Percentiles rank a stretch among this genome's conserved stretches.
Conservation (phyloP, 2,329 filamentous ascomycete genomes). For the Diaporthe velutina region DNA sequence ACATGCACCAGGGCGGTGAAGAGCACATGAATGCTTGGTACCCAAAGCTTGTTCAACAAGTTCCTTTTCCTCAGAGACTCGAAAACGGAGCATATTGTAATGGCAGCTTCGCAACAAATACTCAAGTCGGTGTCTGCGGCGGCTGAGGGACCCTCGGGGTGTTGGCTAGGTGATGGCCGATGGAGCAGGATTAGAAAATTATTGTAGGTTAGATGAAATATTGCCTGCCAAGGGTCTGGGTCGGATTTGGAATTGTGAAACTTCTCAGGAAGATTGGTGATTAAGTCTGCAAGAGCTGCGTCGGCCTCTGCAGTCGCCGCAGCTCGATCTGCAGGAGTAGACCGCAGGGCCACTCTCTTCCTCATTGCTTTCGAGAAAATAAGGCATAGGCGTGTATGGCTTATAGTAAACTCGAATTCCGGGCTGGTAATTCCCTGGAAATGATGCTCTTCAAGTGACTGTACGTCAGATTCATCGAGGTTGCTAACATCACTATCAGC, state of each 20-base stretch:
- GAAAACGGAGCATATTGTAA: not conserved
- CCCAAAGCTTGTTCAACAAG: not conserved
- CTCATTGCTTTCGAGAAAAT: constrained; percentile 13
- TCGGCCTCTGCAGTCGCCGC: not conserved
- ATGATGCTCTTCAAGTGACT: not conserved
- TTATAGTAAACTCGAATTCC: not conserved
- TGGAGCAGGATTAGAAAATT: constrained; percentile 15
- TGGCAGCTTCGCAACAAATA: constrained; percentile 6
- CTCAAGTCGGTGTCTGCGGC: constrained; percentile 7
- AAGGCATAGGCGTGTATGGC: not conserved
- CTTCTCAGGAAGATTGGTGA: not conserved
- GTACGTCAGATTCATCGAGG: not conserved
- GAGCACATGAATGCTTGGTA: not conserved
- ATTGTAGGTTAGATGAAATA: not conserved
- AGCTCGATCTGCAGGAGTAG: not conserved
- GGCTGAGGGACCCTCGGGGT: not conserved
- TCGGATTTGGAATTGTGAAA: not conserved
- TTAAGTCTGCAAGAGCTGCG: not conserved
- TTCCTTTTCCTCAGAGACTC: not conserved
- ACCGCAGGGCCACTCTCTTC: not conserved
- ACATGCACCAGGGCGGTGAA: constrained; percentile 13
- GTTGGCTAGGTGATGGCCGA: not conserved
- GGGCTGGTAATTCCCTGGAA: not conserved
- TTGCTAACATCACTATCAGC: not conserved
- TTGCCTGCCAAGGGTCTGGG: constrained; percentile 2